Base-by-base conservation (phyloP, 148 eudicot genomes). In the Spergularia marina region DNA sequence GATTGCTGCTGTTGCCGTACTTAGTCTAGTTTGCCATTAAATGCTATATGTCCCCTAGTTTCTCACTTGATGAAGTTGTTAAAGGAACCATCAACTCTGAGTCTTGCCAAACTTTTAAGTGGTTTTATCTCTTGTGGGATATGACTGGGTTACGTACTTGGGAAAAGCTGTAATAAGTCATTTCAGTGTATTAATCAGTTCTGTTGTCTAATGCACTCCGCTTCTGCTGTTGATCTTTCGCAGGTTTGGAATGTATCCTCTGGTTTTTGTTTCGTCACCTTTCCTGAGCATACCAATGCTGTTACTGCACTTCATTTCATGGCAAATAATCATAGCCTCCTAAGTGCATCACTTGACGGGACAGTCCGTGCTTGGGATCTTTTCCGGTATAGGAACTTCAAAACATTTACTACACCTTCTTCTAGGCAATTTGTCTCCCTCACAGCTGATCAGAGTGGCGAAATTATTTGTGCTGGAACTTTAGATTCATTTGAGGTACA, bases 311-410 rank as follows among this genome's bases (percentile, higher is more conserved):
- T 95, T 64, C 97, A 90, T 81, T 95, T 95, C 73, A 83, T 86
- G 91, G 83, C 94, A 59, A 86, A 82, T 77, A 95, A 89, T 82
- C 87, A 95, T 74, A 83, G 92, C 76, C 94, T 95, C 54, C 79
- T 95, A 68, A 92, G 97, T 88, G 97, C 99, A 60, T 95, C 99
- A 59, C 83, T 92, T 84, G 99, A 95, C 77, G 99, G 99, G 71
- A 95, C 99, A 65, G 92, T 95, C 73, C 94, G 97, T 80, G 97
- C 99, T 63, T 95, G 97, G 96, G 97, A 95, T 73, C 86, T 92
- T 59, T 84, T 92, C 73, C 92, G 97, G 4, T 95, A 95, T 81
- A 84, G 99, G 51, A 95, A 95, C 80, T 95, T 92, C 65, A 88
- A 89, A 80, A 95, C 96, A 69, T 95, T 95, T 61, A 93, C 97